Base-by-base conservation (phyloP, 176 grass and related monocot species). In the Oryza officinalis region DNA sequence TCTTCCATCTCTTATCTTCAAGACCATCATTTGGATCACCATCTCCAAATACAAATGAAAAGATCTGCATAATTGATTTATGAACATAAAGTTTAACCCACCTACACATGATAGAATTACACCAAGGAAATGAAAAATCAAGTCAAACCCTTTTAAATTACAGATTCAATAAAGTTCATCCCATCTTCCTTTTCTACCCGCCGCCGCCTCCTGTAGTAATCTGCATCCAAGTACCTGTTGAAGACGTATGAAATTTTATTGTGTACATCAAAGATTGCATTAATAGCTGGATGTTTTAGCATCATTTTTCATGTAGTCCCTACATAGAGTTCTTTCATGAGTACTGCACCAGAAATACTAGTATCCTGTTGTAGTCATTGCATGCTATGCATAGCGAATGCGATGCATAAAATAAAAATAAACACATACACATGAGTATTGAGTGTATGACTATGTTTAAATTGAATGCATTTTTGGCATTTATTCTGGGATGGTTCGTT, bases 131-230 rank as follows among this genome's bases (percentile, higher is more conserved):
- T 80, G 43, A 93, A 94, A 25, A 87, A 90, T 89, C 81, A 91
- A 94, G 73, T 89, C 89, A 98, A 98, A 92, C 91, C 89, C 86
- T 92, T 90, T 95, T 78, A 88, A 67, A 93, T 98, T 98, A 98
- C 96, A 95, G 96, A 98, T 98, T 98, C 96, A 94, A 98, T 95
- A 84, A 98, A 98, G 85, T 95, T 96, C 89, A 93, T 95, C 76
- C 89, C 83, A 7, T 91, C 80, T 33, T 94, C 65, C 45, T 83
- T 92, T 78, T 90, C 88, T 60, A 88, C 87, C 81, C 89, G 93
- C 54, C 78, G 84, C 78, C 91, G 95, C 86, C 91, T 98, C 84
- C 91, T 93, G 37, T 95, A 94, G 74, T 93, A 95, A 80, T 92
- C 85, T 72, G 87, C 77, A 79, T 98, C 96, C 87, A 88, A 96